Evolutionary conservation across 331 rosid species (phyloP).

Genomic region (Phaseolus coccineus): DNA sequence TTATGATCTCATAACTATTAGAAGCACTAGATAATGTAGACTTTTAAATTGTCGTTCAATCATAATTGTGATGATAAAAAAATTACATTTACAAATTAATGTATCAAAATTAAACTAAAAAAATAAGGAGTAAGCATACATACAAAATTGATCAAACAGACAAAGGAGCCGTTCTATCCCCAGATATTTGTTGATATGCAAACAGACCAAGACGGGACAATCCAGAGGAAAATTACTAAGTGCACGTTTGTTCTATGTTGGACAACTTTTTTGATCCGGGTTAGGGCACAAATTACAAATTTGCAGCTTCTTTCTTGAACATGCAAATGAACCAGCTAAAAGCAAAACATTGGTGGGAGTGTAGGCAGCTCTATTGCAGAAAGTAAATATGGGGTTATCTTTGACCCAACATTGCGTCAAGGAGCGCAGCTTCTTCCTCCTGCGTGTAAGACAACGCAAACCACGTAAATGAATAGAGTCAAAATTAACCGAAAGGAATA

Average conservation of each 20-base stretch:
- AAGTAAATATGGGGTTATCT: slow-evolving; percentile 30
- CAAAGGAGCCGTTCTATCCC: slow-evolving; percentile 26
- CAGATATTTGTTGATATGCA: slow-evolving; percentile 25
- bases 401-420: slow-evolving; percentile 69
- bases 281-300: not conserved
- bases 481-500: not conserved
- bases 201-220: slow-evolving; percentile 4
- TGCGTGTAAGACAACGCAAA: slow-evolving; percentile 41
- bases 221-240: slow-evolving; percentile 9
- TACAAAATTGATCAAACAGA: slow-evolving; percentile 48
- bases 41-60: not conserved
- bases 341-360: not conserved
- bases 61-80: not conserved
- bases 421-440: slow-evolving; percentile 94
- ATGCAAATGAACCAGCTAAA: not conserved
- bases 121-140: not conserved
- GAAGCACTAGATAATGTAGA: not conserved
- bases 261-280: not conserved
- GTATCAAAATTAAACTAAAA: not conserved
- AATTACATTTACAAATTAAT: not conserved
- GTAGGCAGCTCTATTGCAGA: not conserved
- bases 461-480: slow-evolving; percentile 3
- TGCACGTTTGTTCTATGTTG: not conserved
- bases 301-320: not conserved
- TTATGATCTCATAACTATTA: too few relatives aligned